Evolutionary conservation across 1,284 basidiomycete species (phyloP), one percentile per base, ranked within the genome.

Genomic region (Sanguinoderma infundibulare): DNA sequence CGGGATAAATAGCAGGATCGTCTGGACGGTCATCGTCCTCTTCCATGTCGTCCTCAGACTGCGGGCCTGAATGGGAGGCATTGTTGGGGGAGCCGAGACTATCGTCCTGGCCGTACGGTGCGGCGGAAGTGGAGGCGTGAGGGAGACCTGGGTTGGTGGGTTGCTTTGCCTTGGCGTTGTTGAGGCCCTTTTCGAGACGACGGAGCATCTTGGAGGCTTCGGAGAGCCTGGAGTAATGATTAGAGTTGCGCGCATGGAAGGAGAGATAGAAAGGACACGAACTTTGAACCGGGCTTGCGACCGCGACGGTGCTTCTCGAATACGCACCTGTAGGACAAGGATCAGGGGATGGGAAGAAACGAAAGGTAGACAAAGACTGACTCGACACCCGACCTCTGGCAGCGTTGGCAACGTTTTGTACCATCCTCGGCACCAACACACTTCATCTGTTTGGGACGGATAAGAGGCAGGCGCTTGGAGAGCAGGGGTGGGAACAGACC

Each of bases 231-330:
- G 9, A 56, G 28, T 51, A 58, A 64, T 36, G 36, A 64, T 62
- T 59, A 59, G 40, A 51, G 53, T 51, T 22, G 51, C n/a, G 35
- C 46, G 39, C 56, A 46, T 40, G 49, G 49, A 65, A 56, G 15
- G 44, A 54, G 51, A 9, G 42, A 34, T 8, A 35, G 56, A 44
- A 44, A 53, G 51, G 30, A 47, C 58, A 78, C 81, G 44, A 71
- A 94, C 91, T 93, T 94, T 75, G 91, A 93, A 66, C 92, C 92
- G n/a, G 91, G 91, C 71, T 94, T 94, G 60, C 91, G 85, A 44
- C 91, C 91, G 42, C 91, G 86, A 53, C 91, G 85, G 74, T 94
- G 92, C 74, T 94, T 94, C 78, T 94, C 91, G 69, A 94, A 94
- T 39, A 92, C 67, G 70, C 91, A 93, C 63, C 91, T 92, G 68